These are phyloP conservation scores for Calonectria hawksworthii DNA, from an alignment of 2,329 filamentous ascomycete genomes.

Conservation along the genomic window DNA sequence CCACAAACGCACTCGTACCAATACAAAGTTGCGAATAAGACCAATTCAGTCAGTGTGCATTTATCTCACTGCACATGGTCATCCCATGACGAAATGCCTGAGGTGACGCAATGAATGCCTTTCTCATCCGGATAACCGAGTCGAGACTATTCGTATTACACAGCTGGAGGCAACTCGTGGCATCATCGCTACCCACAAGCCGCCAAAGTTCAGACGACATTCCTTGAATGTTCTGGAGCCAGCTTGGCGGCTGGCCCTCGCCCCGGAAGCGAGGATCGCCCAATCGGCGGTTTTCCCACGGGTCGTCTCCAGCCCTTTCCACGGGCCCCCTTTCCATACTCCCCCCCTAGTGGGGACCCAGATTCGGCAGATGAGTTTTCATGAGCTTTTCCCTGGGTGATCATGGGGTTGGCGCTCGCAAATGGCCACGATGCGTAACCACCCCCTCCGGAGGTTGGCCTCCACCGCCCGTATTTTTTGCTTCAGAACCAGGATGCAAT, in stretches of 20 bases:
- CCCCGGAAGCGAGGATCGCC: slow-evolving; percentile 28
- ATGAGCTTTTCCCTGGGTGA: not conserved
- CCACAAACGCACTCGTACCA: not conserved
- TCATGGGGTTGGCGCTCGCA: slow-evolving; percentile 14
- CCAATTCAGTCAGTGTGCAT: not conserved
- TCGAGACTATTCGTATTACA: not conserved
- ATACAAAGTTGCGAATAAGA: not conserved
- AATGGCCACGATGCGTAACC: slow-evolving; percentile 11
- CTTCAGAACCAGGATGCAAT: slow-evolving; percentile 13
- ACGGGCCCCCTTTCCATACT: slow-evolving; percentile 3
- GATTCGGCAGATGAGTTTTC: not conserved
- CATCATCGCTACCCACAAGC: not conserved
- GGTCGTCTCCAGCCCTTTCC: slow-evolving; percentile 3
- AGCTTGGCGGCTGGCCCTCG: slow-evolving; percentile 8
- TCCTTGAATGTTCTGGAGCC: slow-evolving; percentile 22
- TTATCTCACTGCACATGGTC: not conserved
- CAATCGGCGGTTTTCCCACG: slow-evolving; percentile 37
- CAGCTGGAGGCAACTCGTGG: not conserved
- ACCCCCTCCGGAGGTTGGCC: not conserved
- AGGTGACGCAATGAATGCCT: not conserved
- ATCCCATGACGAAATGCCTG: not conserved
- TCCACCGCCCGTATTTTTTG: not conserved
- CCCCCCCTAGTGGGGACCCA: not conserved
- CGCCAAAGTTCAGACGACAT: slow-evolving; percentile 22
- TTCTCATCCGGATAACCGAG: not conserved